Evolutionary conservation across 129 eudicot species (phyloP).

Genomic region (Daucus carota): DNA sequence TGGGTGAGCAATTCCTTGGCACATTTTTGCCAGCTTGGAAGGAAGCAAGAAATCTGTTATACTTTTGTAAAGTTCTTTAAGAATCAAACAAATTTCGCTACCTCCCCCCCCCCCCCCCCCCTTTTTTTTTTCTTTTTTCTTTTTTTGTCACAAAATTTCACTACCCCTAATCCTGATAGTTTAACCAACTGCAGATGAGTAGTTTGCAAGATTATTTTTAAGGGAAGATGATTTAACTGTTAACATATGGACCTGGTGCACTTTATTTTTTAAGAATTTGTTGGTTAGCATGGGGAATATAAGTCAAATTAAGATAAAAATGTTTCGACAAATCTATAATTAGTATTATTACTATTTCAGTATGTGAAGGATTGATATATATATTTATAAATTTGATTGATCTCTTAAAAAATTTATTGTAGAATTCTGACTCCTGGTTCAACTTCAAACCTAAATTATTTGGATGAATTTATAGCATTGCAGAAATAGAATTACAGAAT

Average conservation of each 20-base stretch:
- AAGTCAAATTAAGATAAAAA: neutral
- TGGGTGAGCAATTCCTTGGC: constrained; percentile 48
- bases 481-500: neutral
- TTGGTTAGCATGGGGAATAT: neutral
- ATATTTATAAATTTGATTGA: neutral
- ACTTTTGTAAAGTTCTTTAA: neutral
- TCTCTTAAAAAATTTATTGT: neutral
- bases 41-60: neutral
- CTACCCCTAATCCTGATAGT: neutral
- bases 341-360: neutral
- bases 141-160: too few relatives aligned
- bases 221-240: neutral
- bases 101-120: too few relatives aligned
- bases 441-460: neutral
- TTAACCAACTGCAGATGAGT: neutral
- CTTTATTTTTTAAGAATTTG: neutral
- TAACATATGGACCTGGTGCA: neutral
- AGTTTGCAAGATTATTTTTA: neutral
- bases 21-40: neutral
- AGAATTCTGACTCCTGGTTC: neutral
- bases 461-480: neutral
- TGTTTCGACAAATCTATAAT: neutral
- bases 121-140: too few relatives aligned
- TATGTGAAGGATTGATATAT: neutral
- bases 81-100: neutral